phyloP scores from a whole-genome alignment of 805 yeast species.

The Yarrowia phangngaensis region DNA sequence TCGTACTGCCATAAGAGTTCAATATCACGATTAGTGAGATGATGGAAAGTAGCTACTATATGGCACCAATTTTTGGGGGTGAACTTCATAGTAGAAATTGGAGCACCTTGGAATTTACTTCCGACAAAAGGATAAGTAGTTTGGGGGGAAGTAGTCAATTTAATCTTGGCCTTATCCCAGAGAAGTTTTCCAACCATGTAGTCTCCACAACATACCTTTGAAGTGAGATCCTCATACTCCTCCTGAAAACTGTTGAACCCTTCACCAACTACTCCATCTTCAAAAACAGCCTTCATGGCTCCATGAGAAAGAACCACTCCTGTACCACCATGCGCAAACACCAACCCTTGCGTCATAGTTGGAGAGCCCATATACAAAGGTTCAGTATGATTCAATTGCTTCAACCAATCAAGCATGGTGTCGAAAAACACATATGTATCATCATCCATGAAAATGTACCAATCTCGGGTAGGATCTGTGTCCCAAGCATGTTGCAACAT shows the following conservation, averaged over 20 bases:
- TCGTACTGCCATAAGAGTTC: conserved; percentile 41
- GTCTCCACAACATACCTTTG: conserved; percentile 40
- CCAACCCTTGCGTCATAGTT: conserved; percentile 30
- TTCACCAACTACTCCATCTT: conserved; percentile 28
- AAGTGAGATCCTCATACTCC: conserved; percentile 32
- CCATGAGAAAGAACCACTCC: conserved; percentile 40
- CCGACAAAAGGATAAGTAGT: conserved; percentile 28
- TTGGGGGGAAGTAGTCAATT: conserved; percentile 28
- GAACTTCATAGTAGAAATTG: conserved; percentile 30
- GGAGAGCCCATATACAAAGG: conserved; percentile 38
- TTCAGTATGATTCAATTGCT: conserved; percentile 34
- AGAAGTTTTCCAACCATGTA: conserved; percentile 36
- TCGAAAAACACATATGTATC: conserved; percentile 38
- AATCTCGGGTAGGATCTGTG: conserved; percentile 34
- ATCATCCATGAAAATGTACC: conserved; percentile 42
- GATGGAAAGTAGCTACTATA: conserved; percentile 39
- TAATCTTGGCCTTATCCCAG: conserved; percentile 28
- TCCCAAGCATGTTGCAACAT: conserved; percentile 40
- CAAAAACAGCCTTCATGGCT: conserved; percentile 36
- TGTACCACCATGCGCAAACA: conserved; percentile 43
- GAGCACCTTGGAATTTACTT: conserved; percentile 39
- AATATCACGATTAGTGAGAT: conserved; percentile 35
- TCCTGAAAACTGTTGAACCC: conserved; percentile 25
- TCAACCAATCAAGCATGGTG: conserved; percentile 34
- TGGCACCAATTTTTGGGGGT: conserved; percentile 35